These are phyloP conservation scores for Diplodia mutila DNA, from an alignment of 2,329 filamentous ascomycete genomes.

Conservation along the genomic window DNA sequence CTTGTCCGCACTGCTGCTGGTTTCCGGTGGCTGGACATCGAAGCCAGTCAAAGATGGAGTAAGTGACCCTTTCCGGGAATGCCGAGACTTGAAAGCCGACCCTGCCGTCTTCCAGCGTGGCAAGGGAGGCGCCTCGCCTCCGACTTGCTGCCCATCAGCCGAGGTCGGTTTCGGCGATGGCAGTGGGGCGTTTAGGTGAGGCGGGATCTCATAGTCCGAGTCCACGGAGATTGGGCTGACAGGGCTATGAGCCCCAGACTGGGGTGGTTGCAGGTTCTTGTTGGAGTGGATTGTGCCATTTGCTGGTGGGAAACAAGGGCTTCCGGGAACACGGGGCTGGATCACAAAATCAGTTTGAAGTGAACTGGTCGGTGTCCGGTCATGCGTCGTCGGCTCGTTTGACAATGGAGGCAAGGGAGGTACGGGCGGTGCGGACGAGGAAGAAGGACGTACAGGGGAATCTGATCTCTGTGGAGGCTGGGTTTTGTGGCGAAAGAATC, in stretches of 20 bases:
- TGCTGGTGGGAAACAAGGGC: slow-evolving; percentile 11
- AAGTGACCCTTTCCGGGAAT: slow-evolving; percentile 24
- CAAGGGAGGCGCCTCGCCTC: slow-evolving; percentile 2
- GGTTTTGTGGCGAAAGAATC: slow-evolving; percentile 12
- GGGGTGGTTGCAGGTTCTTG: slow-evolving; percentile 15
- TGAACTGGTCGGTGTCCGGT: slow-evolving; percentile 7
- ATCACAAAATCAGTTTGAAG: slow-evolving; percentile 25
- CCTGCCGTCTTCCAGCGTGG: slow-evolving; percentile 21
- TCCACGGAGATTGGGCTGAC: slow-evolving; percentile 15
- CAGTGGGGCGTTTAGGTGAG: neutral
- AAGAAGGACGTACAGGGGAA: slow-evolving; percentile 25
- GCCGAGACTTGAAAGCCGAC: slow-evolving; percentile 1
- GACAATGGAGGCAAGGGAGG: slow-evolving; percentile 11
- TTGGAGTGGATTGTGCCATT: slow-evolving; percentile 11
- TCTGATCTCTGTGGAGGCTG: slow-evolving; percentile 23
- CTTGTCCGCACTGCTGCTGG: slow-evolving; percentile 18
- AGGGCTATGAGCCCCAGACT: slow-evolving; percentile 19
- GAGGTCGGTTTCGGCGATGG: slow-evolving; percentile 7
- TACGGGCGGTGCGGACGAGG: slow-evolving; percentile 13
- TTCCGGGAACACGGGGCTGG: slow-evolving; percentile 20
- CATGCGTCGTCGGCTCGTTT: neutral
- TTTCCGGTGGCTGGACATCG: slow-evolving; percentile 15
- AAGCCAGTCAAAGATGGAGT: slow-evolving; percentile 16
- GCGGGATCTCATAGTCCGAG: slow-evolving; percentile 14
- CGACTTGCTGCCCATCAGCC: slow-evolving; percentile 5